Evolutionary conservation across 2,329 filamentous ascomycete genomes (phyloP), one percentile per base, ranked within the genome.

Genomic region (Colletotrichum liriopes): DNA sequence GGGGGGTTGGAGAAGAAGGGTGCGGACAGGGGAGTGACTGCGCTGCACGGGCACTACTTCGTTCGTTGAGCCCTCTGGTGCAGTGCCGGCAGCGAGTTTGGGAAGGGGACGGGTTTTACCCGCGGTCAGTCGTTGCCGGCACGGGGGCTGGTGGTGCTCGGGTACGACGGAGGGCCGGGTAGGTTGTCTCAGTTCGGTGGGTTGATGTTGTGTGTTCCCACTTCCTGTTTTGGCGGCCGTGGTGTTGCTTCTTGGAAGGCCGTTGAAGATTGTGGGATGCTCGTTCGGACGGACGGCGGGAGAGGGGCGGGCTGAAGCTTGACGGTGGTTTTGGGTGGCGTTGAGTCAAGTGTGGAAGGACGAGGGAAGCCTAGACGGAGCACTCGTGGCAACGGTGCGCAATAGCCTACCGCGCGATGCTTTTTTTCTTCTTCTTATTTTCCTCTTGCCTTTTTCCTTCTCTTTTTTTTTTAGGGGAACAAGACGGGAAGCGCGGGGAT

Each of bases 171-270:
- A 58, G 59, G 39, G 65, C 18, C 56, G 43, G 52, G 55, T 61
- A 20, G n/a, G 35, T 20, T 64, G 65, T 72, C 65, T 72, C 65
- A 72, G 65, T 55, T n/a, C 63, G 39, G 69, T 72, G 69, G 65
- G 59, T 32, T 23, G 18, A 11, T 37, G 14, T 43, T 20, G 12
- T 20, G 12, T 3, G 61, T 47, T 52, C 18, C 66, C 47, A 32
- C 29, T 51, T 43, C 41, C 26, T 51, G 14, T n/a, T 18, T 32
- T 43, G 23, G 4, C 37, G 47, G 29, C 16, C 18, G 35, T 39
- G 20, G 7, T 23, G 23, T n/a, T 26, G 1, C 7, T 29, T 63
- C 29, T 41, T 26, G 45, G 8, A 26, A 37, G 16, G 18, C 43
- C 37, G 37, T 16, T 26, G 59, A 37, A 26, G 59, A 51, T 39